Conservation (phyloP, 306 rosid genomes). For the Senna tora region DNA sequence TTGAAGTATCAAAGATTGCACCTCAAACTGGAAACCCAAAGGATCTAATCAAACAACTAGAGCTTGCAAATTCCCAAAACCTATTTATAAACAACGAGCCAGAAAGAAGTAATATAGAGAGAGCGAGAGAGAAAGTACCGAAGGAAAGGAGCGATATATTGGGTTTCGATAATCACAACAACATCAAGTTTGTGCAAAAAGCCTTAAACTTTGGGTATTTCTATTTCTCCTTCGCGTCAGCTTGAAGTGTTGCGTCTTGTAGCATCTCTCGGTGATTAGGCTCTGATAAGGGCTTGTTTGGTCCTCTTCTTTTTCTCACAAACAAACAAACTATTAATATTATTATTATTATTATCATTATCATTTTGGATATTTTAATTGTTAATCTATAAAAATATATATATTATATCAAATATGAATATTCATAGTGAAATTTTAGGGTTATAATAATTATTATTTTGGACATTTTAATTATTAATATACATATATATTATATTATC, state of each 20-base stretch:
- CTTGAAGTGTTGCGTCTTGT: not conserved
- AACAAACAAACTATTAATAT: slow-evolving; percentile 35
- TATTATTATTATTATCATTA: too few species aligned
- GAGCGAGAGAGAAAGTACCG: slow-evolving; percentile 41
- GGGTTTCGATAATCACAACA: slow-evolving; percentile 48
- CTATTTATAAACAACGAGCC: not conserved
- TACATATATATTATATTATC: too few species aligned
- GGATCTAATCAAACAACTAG: slow-evolving; percentile 7
- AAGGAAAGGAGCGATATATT: slow-evolving; percentile 36
- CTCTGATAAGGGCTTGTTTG: slow-evolving; percentile 53
- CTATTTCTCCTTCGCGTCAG: slow-evolving; percentile 13
- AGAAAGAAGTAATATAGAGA: not conserved
- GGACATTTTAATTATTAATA: too few species aligned
- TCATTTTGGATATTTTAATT: too few species aligned
- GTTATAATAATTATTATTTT: too few species aligned
- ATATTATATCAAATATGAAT: too few species aligned
- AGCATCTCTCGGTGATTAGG: slow-evolving; percentile 27
- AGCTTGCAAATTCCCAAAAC: not conserved
- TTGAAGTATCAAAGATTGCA: not conserved
- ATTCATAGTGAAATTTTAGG: too few species aligned
- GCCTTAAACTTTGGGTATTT: not conserved
- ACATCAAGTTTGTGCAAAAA: not conserved
- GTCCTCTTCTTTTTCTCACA: slow-evolving; percentile 40
- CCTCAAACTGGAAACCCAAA: slow-evolving; percentile 19
- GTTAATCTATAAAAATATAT: too few species aligned